Conservation (phyloP, 1,284 basidiomycete species). For the Jaminaea rosea region DNA sequence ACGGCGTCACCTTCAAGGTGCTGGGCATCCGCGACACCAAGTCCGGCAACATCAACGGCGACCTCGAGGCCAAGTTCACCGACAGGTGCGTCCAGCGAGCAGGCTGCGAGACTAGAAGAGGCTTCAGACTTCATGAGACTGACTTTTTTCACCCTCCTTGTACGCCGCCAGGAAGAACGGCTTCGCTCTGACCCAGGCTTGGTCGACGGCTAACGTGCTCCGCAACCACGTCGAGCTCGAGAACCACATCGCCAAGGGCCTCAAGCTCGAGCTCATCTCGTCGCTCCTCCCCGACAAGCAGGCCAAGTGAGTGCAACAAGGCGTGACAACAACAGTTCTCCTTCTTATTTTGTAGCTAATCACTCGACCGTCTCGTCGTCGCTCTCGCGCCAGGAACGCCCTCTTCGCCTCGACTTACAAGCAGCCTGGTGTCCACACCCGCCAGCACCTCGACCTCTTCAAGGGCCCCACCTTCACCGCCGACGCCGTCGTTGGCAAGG, state of each 20-base stretch:
- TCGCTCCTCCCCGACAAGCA: constrained; percentile 73
- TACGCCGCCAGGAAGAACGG: constrained; percentile 47
- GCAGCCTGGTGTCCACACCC: constrained; percentile 89
- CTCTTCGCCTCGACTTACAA: constrained; percentile 79
- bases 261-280: constrained; percentile 87
- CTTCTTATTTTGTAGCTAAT: too few species aligned
- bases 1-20: constrained; percentile 50
- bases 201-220: constrained; percentile 80
- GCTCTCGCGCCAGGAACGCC: too few species aligned
- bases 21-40: constrained; percentile 46
- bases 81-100: too few species aligned
- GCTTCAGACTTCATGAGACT: too few species aligned
- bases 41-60: constrained; percentile 43
- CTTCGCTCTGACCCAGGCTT: constrained; percentile 54
- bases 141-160: too few species aligned
- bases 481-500: constrained; percentile 77
- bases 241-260: constrained; percentile 89
- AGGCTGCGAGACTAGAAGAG: too few species aligned
- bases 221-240: constrained; percentile 85
- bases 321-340: too few species aligned
- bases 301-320: too few species aligned
- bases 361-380: too few species aligned
- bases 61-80: constrained; percentile 47
- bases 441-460: constrained; percentile 85
- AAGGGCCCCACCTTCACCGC: constrained; percentile 97